phyloP scores from a whole-genome alignment of 345 rosid genomes.

The Hibiscus tridactylites region DNA sequence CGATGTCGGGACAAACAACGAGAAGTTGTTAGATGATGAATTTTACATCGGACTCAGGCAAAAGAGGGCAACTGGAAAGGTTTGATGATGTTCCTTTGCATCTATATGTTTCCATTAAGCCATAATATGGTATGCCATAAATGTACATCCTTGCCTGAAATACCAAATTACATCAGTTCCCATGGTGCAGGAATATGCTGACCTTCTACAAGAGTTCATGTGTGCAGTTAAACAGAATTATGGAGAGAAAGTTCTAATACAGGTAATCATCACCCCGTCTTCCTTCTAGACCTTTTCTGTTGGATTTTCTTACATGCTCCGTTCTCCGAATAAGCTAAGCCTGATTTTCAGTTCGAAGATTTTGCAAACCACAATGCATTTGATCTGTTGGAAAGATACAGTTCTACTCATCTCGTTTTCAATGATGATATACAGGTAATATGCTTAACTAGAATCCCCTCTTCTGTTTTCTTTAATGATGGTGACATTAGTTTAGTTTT shows the following conservation, averaged over 20 bases:
- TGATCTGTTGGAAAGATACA: slow-evolving; percentile 69
- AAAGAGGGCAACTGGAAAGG: slow-evolving; percentile 80
- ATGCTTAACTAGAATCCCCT: background rate
- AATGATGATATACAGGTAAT: slow-evolving; percentile 93
- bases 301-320: background rate
- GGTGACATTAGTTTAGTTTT: background rate
- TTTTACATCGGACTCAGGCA: slow-evolving; percentile 81
- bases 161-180: background rate
- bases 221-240: slow-evolving; percentile 80
- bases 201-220: slow-evolving; percentile 89
- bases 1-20: slow-evolving; percentile 90
- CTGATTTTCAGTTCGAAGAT: slow-evolving; percentile 76
- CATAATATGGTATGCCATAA: background rate
- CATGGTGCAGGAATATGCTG: slow-evolving; percentile 64
- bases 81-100: slow-evolving; percentile 12
- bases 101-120: background rate
- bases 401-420: slow-evolving; percentile 80
- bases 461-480: background rate
- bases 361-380: slow-evolving; percentile 97
- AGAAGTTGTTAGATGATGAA: slow-evolving; percentile 60
- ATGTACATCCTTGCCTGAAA: slow-evolving; percentile 4
- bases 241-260: slow-evolving; percentile 85
- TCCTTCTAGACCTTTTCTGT: background rate
- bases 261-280: slow-evolving; percentile 36
- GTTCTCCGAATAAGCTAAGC: slow-evolving; percentile 5